Base-by-base conservation (phyloP, 768 basidiomycete genomes). In the Podaxis rugospora region DNA sequence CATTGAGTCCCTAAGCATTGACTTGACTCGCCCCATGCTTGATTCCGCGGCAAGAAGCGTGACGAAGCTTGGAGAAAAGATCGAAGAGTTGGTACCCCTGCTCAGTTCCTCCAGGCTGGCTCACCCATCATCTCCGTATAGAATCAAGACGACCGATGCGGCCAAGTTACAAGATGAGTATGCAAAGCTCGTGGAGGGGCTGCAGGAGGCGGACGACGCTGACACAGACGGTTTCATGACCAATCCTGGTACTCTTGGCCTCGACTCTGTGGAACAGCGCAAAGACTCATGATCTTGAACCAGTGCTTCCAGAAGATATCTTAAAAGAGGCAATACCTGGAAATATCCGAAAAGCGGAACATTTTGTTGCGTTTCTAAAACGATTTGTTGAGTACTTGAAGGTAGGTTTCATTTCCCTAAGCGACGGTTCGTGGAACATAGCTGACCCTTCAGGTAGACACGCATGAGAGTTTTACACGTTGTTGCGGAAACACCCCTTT, bases 401-500 rank as follows among this genome's bases (percentile, higher is more conserved):
- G 84, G 96, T 94, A 54, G 21, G 57, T 44, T 21, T 25, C 53
- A 39, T 52, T 28, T n/a, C 62, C 40, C 18, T 40, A 59, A 47
- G 50, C 46, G 10, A 49, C 11, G 25, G 37, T 21, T 35, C 13
- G 42, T 21, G 47, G 23, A 18, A 39, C 57, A 39, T 21, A 28
- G 2, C 62, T 64, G 27, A 55, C 18, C 28, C 44, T 44, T 46
- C 27, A 32, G 23, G 18, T 66, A 98, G 95, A 98, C 96, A 16
- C 85, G 97, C 57, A 98, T 98, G 96, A 88, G 97, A 53, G 97
- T 99, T n/a, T 77, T 98, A 27, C 97, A 98, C 71, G 97, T 99
- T 62, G 97, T 99, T 13, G 97, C 97, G 16, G 97, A 99, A 74
- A 99, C 97, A 1, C 97, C 97, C 0, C 77, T 92, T 27, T 98